These are phyloP conservation scores for Arabidopsis hybrid DNA, from an alignment of 441 rosid species.

Conservation along the genomic window DNA sequence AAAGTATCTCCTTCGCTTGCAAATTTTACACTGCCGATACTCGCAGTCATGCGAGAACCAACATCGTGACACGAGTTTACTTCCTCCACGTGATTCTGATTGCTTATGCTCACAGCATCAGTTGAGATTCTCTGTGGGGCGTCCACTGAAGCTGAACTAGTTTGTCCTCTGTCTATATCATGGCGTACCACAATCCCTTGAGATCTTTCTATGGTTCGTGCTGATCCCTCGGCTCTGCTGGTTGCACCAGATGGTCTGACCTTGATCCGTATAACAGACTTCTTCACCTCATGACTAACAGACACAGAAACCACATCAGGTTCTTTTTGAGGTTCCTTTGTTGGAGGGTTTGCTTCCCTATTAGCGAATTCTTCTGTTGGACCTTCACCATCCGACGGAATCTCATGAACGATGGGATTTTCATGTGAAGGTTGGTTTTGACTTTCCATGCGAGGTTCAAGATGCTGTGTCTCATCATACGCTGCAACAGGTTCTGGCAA, in stretches of 20 bases:
- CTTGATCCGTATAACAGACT: conserved; percentile 72
- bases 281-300: conserved; percentile 62
- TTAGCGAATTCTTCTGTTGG: conserved; percentile 42
- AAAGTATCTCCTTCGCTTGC: conserved; percentile 71
- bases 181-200: conserved; percentile 59
- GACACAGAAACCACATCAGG: conserved; percentile 53
- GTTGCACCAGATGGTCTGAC: conserved; percentile 72
- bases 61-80: conserved; percentile 88
- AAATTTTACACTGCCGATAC: conserved; percentile 90
- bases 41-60: conserved; percentile 93
- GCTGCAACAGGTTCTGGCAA: conserved; percentile 45
- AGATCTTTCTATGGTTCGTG: conserved; percentile 74
- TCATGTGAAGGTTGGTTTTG: conserved; percentile 46
- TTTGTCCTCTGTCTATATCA: conserved; percentile 60
- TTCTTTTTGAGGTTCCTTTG: conserved; percentile 64
- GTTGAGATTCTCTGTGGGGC: conserved; percentile 84
- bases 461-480: conserved; percentile 56
- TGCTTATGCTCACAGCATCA: conserved; percentile 79
- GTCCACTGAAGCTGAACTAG: conserved; percentile 95
- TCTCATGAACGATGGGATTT: conserved; percentile 50
- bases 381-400: conserved; percentile 56
- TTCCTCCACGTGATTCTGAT: conserved; percentile 87
- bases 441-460: conserved; percentile 53
- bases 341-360: conserved; percentile 55
- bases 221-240: conserved; percentile 83